These are phyloP conservation scores for Acacia melanoxylon DNA, from an alignment of 306 rosid genomes.

Conservation along the genomic window DNA sequence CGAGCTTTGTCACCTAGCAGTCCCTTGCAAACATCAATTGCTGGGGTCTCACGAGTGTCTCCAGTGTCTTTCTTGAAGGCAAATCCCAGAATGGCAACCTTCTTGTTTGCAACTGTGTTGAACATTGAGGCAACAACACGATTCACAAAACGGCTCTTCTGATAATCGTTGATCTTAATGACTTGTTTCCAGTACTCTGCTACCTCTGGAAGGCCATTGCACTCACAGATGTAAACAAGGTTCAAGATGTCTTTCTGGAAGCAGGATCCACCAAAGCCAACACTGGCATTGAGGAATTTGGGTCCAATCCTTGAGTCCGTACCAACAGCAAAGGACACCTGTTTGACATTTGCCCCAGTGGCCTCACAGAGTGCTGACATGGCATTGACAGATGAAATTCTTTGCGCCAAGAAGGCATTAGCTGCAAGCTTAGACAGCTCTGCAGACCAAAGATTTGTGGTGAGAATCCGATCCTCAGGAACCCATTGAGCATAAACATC, in stretches of 20 bases:
- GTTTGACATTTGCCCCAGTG: conserved; percentile 77
- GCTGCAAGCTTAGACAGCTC: conserved; percentile 96
- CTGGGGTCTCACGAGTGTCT: conserved; percentile 91
- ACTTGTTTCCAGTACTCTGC: conserved; percentile 99
- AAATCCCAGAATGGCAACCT: conserved; percentile 83
- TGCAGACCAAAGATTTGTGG: conserved; percentile 97
- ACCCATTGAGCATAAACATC: conserved; percentile 88
- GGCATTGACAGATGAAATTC: conserved; percentile 91
- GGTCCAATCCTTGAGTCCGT: conserved; percentile 94
- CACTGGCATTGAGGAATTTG: conserved; percentile 86
- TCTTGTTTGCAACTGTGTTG: conserved; percentile 82
- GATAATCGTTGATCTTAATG: conserved; percentile 90
- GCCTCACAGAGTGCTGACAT: conserved; percentile 99
- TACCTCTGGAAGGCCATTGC: conserved; percentile 96
- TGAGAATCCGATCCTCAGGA: conserved; percentile 68
- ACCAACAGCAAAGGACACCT: conserved; percentile 84
- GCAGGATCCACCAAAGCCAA: conserved; percentile 98
- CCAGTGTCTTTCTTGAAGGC: conserved; percentile 98
- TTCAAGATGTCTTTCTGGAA: conserved; percentile 93
- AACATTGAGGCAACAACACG: conserved; percentile 92
- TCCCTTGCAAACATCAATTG: conserved; percentile 94
- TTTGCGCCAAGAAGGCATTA: conserved; percentile 95
- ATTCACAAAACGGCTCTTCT: conserved; percentile 89
- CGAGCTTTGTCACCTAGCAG: conserved; percentile 77
- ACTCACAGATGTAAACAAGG: conserved; percentile 89